phyloP scores from a whole-genome alignment of 192 early-diverging fungal genomes.

The Thamnidium elegans region DNA sequence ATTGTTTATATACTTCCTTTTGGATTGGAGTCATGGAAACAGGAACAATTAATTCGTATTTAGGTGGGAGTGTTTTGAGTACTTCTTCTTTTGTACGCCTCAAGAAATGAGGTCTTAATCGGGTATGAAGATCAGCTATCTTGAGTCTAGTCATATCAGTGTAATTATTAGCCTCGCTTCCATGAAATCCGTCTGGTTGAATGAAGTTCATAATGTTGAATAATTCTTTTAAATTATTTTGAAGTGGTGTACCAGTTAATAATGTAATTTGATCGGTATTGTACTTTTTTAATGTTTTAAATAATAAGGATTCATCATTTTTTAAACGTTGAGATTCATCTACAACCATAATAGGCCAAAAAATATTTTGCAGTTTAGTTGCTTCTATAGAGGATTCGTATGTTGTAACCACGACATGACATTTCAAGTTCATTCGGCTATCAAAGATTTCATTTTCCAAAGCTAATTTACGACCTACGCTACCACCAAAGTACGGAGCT shows the following conservation, averaged over 20 bases:
- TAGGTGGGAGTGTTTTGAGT: constrained; percentile 57
- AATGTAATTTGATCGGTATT: constrained; percentile 51
- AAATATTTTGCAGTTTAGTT: background rate
- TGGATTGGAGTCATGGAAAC: constrained; percentile 65
- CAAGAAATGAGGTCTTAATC: constrained; percentile 67
- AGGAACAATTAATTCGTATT: constrained; percentile 70
- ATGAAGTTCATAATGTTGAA: constrained; percentile 73
- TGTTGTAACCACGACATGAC: constrained; percentile 68
- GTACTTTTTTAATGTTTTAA: constrained; percentile 51
- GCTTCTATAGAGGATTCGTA: constrained; percentile 52
- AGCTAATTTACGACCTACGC: constrained; percentile 44
- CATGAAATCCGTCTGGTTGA: constrained; percentile 56
- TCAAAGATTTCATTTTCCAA: constrained; percentile 53
- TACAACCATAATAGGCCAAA: constrained; percentile 64
- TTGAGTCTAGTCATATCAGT: constrained; percentile 46
- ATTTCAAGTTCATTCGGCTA: constrained; percentile 40
- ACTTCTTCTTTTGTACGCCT: constrained; percentile 65
- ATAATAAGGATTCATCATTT: constrained; percentile 61
- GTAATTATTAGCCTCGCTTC: constrained; percentile 57
- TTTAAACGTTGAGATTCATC: constrained; percentile 83
- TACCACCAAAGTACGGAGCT: constrained; percentile 54
- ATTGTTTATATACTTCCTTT: constrained; percentile 65
- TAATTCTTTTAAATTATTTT: constrained; percentile 71
- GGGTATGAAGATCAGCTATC: constrained; percentile 66
- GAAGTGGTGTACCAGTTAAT: constrained; percentile 71